Evolutionary conservation across 805 yeast genomes (phyloP).

Genomic region (Kodamaea hsintzibuensis): DNA sequence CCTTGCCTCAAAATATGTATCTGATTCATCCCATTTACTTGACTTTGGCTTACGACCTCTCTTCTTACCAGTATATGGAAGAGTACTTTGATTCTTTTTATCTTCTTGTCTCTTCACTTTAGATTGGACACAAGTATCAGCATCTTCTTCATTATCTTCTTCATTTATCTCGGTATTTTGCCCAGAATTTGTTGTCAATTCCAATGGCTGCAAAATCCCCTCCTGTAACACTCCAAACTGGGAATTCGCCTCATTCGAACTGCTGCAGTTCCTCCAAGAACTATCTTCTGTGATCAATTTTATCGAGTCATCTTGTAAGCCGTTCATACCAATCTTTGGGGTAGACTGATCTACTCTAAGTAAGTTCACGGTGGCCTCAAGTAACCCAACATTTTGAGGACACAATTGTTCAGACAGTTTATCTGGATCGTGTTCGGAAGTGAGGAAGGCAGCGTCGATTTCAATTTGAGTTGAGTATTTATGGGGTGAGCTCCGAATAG

Average conservation of each 20-base stretch:
- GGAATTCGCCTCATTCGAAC: background rate
- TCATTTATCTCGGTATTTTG: background rate
- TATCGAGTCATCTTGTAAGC: background rate
- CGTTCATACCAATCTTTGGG: background rate
- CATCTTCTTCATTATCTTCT: background rate
- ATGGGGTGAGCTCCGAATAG: background rate
- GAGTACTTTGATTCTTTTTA: background rate
- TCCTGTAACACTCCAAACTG: background rate
- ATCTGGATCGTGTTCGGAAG: conserved; percentile 16
- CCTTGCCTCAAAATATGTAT: background rate
- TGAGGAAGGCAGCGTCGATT: conserved; percentile 22
- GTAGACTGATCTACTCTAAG: background rate
- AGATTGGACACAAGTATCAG: too few species aligned
- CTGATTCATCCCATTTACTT: background rate
- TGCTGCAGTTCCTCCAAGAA: background rate
- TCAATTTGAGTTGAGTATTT: conserved; percentile 17
- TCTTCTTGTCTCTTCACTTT: background rate
- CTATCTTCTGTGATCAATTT: background rate
- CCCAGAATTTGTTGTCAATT: background rate
- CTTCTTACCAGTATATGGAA: conserved; percentile 7
- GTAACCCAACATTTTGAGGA: background rate
- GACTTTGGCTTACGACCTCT: conserved; percentile 8
- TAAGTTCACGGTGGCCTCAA: background rate
- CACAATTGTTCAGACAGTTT: background rate
- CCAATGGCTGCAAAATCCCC: background rate